Evolutionary conservation across 2,329 filamentous ascomycete species (phyloP), one percentile per base, ranked within the genome.

Genomic region (Fusarium musae): DNA sequence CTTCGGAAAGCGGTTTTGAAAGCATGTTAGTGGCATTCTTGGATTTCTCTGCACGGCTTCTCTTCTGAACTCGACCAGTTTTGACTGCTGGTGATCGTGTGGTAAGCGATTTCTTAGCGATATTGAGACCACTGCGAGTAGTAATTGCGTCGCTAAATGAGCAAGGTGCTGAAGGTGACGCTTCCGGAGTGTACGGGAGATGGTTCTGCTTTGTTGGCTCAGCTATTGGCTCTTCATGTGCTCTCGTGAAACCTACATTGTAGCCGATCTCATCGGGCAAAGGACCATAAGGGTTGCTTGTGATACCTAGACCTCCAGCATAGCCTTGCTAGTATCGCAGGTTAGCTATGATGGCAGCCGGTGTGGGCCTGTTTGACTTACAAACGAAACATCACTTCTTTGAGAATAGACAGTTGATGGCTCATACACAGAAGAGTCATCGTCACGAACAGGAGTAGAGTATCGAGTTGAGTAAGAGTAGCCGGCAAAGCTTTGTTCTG

Each of bases 1-100:
- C 81, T 70, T 91, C 87, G 77, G 93, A 95, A 63, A 97, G 84
- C 1, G 94, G 92, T 60, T 87, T 88, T 7, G 87, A 87, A 40
- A 96, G 83, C 70, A 87, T 87, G 5, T 88, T 87, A 26, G 65
- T 50, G 13, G 59, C 26, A 43, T 66, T 75, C 86, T 69, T 64
- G 30, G 76, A 63, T 30, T 73, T 75, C 84, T 78, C 82, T 82
- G 62, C 82, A 30, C 57, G 73, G 50, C 54, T 59, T 63, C 42
- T 75, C 63, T 78, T 80, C 54, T 74, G 69, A 34, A 78, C 69
- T 34, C 73, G 71, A 10, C 73, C 75, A 30, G 62, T 70, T 47
- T 67, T 77, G 26, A 75, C 74, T 13, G 54, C 58, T 28, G 59
- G 32, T 21, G 73, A 34, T 40, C 69, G 75, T 42, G 39, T n/a